Evolutionary conservation across 345 rosid genomes (phyloP).

Genomic region (Moricandia moricandioides): DNA sequence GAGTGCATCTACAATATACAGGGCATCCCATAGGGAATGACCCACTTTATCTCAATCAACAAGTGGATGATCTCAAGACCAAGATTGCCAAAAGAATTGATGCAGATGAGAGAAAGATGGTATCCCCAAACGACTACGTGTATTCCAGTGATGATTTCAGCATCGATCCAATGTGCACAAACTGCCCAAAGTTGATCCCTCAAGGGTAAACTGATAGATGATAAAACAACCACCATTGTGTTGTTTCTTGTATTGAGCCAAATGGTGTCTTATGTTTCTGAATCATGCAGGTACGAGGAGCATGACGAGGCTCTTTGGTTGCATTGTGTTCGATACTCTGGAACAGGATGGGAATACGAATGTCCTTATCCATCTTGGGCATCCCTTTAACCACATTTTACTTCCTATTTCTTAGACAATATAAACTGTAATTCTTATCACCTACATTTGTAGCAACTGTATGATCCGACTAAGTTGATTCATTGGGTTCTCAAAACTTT

Average conservation of each 20-base stretch:
- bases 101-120: constrained; percentile 31
- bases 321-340: constrained; percentile 69
- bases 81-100: constrained; percentile 59
- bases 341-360: constrained; percentile 74
- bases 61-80: constrained; percentile 38
- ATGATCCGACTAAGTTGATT: background rate
- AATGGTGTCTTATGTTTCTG: background rate
- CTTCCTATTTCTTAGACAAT: background rate
- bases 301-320: constrained; percentile 78
- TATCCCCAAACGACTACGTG: constrained; percentile 32
- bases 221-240: background rate
- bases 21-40: constrained; percentile 97
- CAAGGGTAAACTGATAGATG: constrained; percentile 51
- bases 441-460: background rate
- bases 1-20: constrained; percentile 68
- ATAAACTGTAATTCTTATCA: constrained; percentile 1
- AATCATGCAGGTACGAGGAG: constrained; percentile 54
- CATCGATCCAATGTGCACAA: constrained; percentile 82
- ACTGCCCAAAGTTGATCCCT: constrained; percentile 73
- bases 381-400: constrained; percentile 29
- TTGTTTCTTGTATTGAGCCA: background rate
- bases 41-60: constrained; percentile 61
- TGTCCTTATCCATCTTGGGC: constrained; percentile 86
- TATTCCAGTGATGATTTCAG: constrained; percentile 51
- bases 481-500: background rate